These are phyloP conservation scores for Hypomontagnella monticulosa DNA, from an alignment of 495 filamentous ascomycete genomes.

Conservation along the genomic window DNA sequence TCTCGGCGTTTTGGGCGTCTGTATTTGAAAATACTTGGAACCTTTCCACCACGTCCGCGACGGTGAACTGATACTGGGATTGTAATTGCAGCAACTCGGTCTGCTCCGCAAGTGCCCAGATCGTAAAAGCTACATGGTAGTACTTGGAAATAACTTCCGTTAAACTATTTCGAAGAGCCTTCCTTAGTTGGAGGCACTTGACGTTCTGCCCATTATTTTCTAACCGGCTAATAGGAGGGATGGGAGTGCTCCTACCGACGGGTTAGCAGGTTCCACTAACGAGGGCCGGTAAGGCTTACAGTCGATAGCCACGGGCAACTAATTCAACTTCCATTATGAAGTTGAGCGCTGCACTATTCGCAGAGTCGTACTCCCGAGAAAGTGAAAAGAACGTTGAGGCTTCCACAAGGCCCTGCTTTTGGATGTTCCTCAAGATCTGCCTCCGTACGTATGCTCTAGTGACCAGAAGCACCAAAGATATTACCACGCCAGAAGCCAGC, in stretches of 20 bases:
- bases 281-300: conserved; percentile 64
- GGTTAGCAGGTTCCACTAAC: conserved; percentile 51
- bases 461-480: conserved; percentile 64
- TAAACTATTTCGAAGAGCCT: conserved; percentile 73
- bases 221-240: conserved; percentile 84
- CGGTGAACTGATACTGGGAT: conserved; percentile 68
- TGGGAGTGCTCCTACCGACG: conserved; percentile 74
- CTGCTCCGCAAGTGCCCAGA: conserved; percentile 78
- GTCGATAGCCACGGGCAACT: conserved; percentile 90
- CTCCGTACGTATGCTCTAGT: conserved; percentile 79
- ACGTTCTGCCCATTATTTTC: conserved; percentile 81
- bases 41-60: conserved; percentile 64
- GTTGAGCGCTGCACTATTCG: conserved; percentile 79
- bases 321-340: conserved; percentile 97
- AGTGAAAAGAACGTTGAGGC: conserved; percentile 77
- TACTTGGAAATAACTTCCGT: conserved; percentile 74
- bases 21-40: conserved; percentile 64
- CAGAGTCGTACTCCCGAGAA: conserved; percentile 84
- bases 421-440: conserved; percentile 85
- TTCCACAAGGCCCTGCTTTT: conserved; percentile 77
- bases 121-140: conserved; percentile 68
- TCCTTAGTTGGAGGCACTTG: conserved; percentile 80
- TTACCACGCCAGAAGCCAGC: conserved; percentile 65
- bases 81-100: conserved; percentile 62
- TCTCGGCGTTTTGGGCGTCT: conserved; percentile 78